Evolutionary conservation across 768 basidiomycete genomes (phyloP), one percentile per base, ranked within the genome.

Genomic region (Candolleomyces aberdarensis): DNA sequence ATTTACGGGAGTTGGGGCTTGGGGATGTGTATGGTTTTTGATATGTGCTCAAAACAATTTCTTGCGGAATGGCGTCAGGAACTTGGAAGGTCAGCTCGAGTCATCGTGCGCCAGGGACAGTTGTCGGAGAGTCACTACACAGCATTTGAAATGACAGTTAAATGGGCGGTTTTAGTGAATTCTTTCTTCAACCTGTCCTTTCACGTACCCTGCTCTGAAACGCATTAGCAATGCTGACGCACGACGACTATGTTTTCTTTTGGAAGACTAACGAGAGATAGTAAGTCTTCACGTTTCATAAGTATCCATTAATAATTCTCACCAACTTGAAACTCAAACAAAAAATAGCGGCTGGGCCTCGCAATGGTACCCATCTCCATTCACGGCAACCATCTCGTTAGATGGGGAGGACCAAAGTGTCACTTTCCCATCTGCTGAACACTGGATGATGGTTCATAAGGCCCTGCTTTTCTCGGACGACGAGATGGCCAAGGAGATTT

Each of bases 371-470:
- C 68, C 63, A 5, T 77, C 80, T 3, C 73, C 76, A 2, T 84
- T 86, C 68, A 77, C 68, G n/a, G 76, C 73, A 3, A 65, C 68
- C 5, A 61, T 80, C 7, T 67, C 64, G 6, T 64, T 80, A 29
- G 70, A 69, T 3, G 72, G 66, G 0, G 62, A 69, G 40, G 66
- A 69, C 19, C 72, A 76, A 59, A 66, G 64, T 3, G 67, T 76
- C 22, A 65, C 56, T 0, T 85, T 85, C 66, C 71, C 70, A 6
- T 80, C 82, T 2, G 78, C 83, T 0, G 86, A 87, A 70, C 85
- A 87, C 64, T 87, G 80, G 80, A 87, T 87, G 86, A 88, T 87
- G 86, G 74, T 81, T 44, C 79, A 81, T 56, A 87, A 87, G 67
- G 85, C 85, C 7, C 66, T 85, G 4, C 64, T 87, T 2, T 87